Evolutionary conservation across 2,329 filamentous ascomycete species (phyloP).

Genomic region (Botrytis tulipae): DNA sequence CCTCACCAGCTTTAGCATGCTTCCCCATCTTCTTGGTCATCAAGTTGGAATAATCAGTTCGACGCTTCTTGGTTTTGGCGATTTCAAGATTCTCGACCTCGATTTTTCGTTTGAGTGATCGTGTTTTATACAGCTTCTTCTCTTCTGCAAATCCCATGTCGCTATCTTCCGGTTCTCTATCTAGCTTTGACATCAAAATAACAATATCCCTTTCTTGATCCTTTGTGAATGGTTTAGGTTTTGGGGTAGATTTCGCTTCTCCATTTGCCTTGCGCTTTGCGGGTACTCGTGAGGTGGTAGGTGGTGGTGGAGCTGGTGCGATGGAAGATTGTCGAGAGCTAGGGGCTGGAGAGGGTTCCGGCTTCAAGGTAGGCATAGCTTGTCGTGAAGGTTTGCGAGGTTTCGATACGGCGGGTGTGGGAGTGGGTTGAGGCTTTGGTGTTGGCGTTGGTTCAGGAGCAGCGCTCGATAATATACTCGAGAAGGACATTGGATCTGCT

Average conservation of each 20-base stretch:
- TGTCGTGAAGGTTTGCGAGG: conserved; percentile 34
- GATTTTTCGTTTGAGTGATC: conserved; percentile 63
- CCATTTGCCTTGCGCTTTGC: conserved; percentile 41
- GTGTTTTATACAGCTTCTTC: conserved; percentile 53
- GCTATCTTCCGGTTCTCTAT: conserved; percentile 56
- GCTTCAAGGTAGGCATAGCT: conserved; percentile 26
- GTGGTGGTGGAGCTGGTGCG: conserved; percentile 45
- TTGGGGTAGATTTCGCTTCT: conserved; percentile 55
- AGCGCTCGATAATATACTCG: conserved; percentile 83
- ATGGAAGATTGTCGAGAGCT: conserved; percentile 49
- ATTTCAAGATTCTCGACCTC: conserved; percentile 64
- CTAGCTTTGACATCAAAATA: conserved; percentile 59
- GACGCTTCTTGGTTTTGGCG: conserved; percentile 61
- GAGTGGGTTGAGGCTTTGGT: conserved; percentile 37
- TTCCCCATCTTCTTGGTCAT: conserved; percentile 62
- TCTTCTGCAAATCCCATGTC: conserved; percentile 54
- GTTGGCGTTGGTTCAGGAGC: conserved; percentile 62
- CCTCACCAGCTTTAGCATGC: conserved; percentile 69
- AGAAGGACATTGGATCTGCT: conserved; percentile 91
- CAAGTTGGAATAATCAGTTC: conserved; percentile 57
- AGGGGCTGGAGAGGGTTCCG: conserved; percentile 34
- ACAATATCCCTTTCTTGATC: conserved; percentile 70
- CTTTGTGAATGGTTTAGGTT: conserved; percentile 49
- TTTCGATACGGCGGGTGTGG: conserved; percentile 25
- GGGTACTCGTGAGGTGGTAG: conserved; percentile 45